Evolutionary conservation across 2,329 filamentous ascomycete species (phyloP), one percentile per base, ranked within the genome.

Genomic region (Didymosphaeria variabile): DNA sequence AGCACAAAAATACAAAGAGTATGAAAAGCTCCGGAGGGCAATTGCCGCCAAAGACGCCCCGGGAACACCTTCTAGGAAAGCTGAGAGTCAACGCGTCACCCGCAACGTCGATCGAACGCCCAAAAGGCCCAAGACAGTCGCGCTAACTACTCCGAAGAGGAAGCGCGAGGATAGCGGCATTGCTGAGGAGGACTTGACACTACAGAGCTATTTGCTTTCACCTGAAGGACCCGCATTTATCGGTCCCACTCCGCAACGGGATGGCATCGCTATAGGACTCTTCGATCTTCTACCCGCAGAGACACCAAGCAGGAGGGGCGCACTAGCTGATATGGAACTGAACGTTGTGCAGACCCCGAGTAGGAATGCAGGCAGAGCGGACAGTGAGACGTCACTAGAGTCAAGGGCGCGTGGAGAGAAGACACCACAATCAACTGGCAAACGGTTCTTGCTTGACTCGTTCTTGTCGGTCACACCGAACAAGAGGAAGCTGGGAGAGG

Each of bases 201-300:
- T 62, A 31, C 59, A 60, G 17, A 55, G 55, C 3, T 65, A 72
- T 36, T 56, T 67, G 8, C 58, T 75, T 8, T 77, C 75, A 4
- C 73, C 73, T 23, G 70, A 76, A 63, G 72, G 72, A 6, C 75
- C 74, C 47, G 57, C 65, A 10, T 65, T 77, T 45, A 86, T 95
- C 62, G 91, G 91, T 2, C 92, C 92, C 1, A 95, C 92, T 13
- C 92, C 92, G 3, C 92, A 94, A 71, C 88, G 88, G 63, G 90
- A 94, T 74, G 92, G 92, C 31, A 87, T 87, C 21, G 89, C 93
- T 0, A 82, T 95, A 2, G 91, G 92, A 5, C 79, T 95, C 19
- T 95, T 95, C 73, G 92, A 94, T 72, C 79, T 91, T 12, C 79
- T 93, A 8, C 85, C 86, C 1, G 84, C 85, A 5, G 84, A 80